Evolutionary conservation across 1,284 basidiomycete species (phyloP), one percentile per base, ranked within the genome.

Genomic region (Cutaneotrichosporon daszewskae): DNA sequence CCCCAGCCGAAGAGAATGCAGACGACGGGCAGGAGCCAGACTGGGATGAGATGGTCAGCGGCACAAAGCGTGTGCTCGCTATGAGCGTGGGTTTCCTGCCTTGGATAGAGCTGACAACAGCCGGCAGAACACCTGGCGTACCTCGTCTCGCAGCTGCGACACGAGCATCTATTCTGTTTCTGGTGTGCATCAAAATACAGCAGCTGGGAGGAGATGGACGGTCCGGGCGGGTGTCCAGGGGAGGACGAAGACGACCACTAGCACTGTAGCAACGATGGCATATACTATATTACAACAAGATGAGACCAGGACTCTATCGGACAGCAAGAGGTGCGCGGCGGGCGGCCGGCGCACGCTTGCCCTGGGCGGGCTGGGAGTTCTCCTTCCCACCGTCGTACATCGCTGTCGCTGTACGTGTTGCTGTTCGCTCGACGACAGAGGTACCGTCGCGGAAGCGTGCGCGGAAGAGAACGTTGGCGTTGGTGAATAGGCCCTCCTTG

Each of bases 401-500:
- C 17, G 52, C 34, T 24, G 45, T 49, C 7, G 44, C 51, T 5
- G 52, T 47, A 19, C 62, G 55, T 19, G 57, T 45, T 10, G 63
- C 64, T 3, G 64, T 68, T 13, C 66, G 60, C 64, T 95, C 88
- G 26, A 95, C 89, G 36, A 94, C 77, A 39, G 84, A 87, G 5
- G 90, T 95, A 5, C 90, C 91, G 62, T 96, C 90, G 34, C 88
- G 76, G 75, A 96, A 95, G 47, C 85, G 60, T 22, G 94, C 88
- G 36, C 84, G 79, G 78, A 97, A 99, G 37, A 98, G 75, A 16
- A 97, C 92, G 59, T 97, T 98, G 20, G 94, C 95, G 61, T 98
- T 97, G 11, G 88, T 92, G 74, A 98, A 98, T 41, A 95, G 75
- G 3, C 94, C 94, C 63, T 98, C 95, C 72, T 98, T 98, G 49